phyloP scores from a whole-genome alignment of 148 eudicot species.

The Agrostemma githago region DNA sequence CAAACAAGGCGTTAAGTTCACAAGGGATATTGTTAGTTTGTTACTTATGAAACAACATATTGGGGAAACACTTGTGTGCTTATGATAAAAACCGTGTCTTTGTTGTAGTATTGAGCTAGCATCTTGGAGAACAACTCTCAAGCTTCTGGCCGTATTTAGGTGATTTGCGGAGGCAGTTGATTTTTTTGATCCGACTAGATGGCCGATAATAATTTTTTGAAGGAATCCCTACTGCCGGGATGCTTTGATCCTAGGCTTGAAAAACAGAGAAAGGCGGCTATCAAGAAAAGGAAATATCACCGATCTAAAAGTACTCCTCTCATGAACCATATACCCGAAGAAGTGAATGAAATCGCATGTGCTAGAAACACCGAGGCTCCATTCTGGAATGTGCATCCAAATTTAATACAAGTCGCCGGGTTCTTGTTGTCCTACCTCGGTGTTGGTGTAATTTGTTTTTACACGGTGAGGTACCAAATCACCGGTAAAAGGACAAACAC shows the following conservation, averaged over 20 bases:
- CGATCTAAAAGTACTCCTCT: constrained; percentile 64
- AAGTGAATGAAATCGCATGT: constrained; percentile 19
- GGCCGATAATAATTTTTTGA: constrained; percentile 21
- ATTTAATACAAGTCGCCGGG: constrained; percentile 39
- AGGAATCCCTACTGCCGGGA: constrained; percentile 30
- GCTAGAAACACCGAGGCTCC: constrained; percentile 29
- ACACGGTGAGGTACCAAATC: constrained; percentile 51
- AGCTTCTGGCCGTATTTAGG: constrained; percentile 12
- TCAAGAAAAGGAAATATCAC: constrained; percentile 44
- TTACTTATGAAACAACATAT: neutral
- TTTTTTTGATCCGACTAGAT: constrained; percentile 14
- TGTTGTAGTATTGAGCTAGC: neutral
- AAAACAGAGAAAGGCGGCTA: constrained; percentile 14
- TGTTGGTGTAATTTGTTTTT: constrained; percentile 55
- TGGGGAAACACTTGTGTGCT: neutral
- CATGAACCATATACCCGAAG: constrained; percentile 31
- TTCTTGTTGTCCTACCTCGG: constrained; percentile 44
- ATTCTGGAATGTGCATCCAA: constrained; percentile 46
- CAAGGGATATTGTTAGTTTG: no score
- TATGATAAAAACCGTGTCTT: neutral
- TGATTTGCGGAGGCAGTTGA: constrained; percentile 6
- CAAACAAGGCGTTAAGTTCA: no score
- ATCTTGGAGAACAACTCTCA: neutral
- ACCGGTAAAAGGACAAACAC: constrained; percentile 54
- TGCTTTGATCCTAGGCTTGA: constrained; percentile 20